Base-by-base conservation (phyloP, 176 grass and related monocot species). In the Puya raimondii region DNA sequence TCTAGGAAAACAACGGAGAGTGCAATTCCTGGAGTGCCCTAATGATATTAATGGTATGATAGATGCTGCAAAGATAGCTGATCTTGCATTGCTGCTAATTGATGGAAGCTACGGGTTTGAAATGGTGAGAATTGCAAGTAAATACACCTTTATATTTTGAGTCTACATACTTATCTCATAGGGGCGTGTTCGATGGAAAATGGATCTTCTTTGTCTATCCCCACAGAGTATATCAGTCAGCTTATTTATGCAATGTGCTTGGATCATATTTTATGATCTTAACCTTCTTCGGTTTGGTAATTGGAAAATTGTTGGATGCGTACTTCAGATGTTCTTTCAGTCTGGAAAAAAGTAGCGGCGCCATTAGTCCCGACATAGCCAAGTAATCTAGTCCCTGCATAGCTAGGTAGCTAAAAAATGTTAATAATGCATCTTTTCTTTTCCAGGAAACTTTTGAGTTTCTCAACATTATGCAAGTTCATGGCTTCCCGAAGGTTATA, bases 41-140 rank as follows among this genome's bases (percentile, higher is more conserved):
- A 99, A 92, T 80, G 90, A 99, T 78, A 91, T 93, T 47, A 99
- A 99, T 1, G 85, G 90, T 53, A 99, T 99, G 94, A 99, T 99
- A 72, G 94, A 99, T 80, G 94, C 94, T 66, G 94, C 94, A 64
- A 99, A 99, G 77, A 93, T 93, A 70, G 94, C 94, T 69, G 94
- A 99, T 88, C 87, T 99, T 1, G 94, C 89, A 14, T 76, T 99
- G 79, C 73, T 99, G 74, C 82, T 99, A 65, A 86, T 99, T 29
- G 94, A 99, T 72, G 94, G 89, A 72, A 91, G 87, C 83, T 99
- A 93, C 82, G 94, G 89, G 64, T 99, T 93, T 91, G 94, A 93
- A 81, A 99, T 99, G 94, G 94, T 99, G n/a, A 81, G 71, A 66
- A 74, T 14, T 76, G n/a, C 51, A 77, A 80, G 63, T 23, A 23